Base-by-base conservation (phyloP, 2,329 filamentous ascomycete genomes). In the Truncatella angustata region DNA sequence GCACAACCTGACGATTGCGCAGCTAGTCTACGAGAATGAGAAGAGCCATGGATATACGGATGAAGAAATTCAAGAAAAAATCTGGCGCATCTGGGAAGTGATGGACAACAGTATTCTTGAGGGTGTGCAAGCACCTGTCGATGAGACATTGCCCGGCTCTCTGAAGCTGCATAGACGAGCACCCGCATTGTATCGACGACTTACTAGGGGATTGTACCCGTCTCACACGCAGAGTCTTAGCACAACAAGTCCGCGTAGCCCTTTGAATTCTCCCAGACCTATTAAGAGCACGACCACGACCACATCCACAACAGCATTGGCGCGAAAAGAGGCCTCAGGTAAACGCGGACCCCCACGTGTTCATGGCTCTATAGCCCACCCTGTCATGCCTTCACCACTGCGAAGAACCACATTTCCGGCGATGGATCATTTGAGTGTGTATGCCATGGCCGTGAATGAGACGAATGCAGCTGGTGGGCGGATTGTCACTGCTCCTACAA, bases 21-120 rank as follows among this genome's bases (percentile, higher is more conserved):
- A 79, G 56, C 56, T 79, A 26, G 76, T 79, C 4, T 79, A 77
- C 52, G 75, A 79, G 60, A 79, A 79, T 49, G 76, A 79, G 54
- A 78, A 75, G 65, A 76, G 76, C 56, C 70, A 75, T 4, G 76
- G 76, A 7, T 77, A 78, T 51, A 73, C 72, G 0, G 74, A 79
- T 42, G 74, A 77, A 9, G 73, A 78, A 16, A 77, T 79, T 37
- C 68, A 69, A 49, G 60, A 69, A n/a, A 78, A 76, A 59, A 49
- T 78, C 10, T 70, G 73, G 53, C 69, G 71, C 30, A 78, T 78
- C 50, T 79, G 76, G 76, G 67, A 77, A 28, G 75, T 78, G 45
- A 79, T 79, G 76, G 76, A 79, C 49, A 67, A 72, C 16, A 78
- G 76, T 49, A 79, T 79, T 49, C 66, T 76, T 0, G 74, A 78